phyloP scores from a whole-genome alignment of 2,329 filamentous ascomycete genomes.

The Fusarium camptoceras region DNA sequence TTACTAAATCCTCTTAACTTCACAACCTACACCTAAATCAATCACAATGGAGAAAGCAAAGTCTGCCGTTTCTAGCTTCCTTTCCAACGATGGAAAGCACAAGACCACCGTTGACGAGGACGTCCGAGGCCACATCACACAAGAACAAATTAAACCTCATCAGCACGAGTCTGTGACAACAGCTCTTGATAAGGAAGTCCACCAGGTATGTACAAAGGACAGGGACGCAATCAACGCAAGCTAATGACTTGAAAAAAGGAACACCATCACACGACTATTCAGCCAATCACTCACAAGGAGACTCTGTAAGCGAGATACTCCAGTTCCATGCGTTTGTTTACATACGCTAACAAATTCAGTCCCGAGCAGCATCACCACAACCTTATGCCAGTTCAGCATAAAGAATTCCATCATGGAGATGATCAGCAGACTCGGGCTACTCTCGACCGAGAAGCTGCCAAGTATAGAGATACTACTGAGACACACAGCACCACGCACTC shows the following conservation, averaged over 20 bases:
- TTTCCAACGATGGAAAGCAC: slow-evolving; percentile 71
- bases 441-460: slow-evolving; percentile 63
- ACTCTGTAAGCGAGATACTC: slow-evolving; percentile 54
- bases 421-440: slow-evolving; percentile 58
- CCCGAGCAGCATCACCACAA: slow-evolving; percentile 74
- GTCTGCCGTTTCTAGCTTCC: slow-evolving; percentile 70
- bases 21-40: slow-evolving; percentile 2
- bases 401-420: slow-evolving; percentile 71
- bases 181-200: slow-evolving; percentile 74
- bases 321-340: neutral
- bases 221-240: too few species aligned
- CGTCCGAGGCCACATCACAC: slow-evolving; percentile 68
- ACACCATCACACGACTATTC: slow-evolving; percentile 76
- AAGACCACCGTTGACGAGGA: slow-evolving; percentile 78
- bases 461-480: slow-evolving; percentile 46
- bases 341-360: slow-evolving; percentile 28
- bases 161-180: slow-evolving; percentile 71
- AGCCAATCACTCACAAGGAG: slow-evolving; percentile 64
- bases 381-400: slow-evolving; percentile 68
- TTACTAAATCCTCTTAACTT: neutral
- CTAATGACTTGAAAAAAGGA: too few species aligned
- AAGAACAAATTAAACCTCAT: slow-evolving; percentile 70
- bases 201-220: too few species aligned
- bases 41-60: slow-evolving; percentile 73
- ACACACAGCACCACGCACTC: slow-evolving; percentile 49